These are phyloP conservation scores for Colletotrichum lentis DNA, from an alignment of 2,329 filamentous ascomycete genomes.

Conservation along the genomic window DNA sequence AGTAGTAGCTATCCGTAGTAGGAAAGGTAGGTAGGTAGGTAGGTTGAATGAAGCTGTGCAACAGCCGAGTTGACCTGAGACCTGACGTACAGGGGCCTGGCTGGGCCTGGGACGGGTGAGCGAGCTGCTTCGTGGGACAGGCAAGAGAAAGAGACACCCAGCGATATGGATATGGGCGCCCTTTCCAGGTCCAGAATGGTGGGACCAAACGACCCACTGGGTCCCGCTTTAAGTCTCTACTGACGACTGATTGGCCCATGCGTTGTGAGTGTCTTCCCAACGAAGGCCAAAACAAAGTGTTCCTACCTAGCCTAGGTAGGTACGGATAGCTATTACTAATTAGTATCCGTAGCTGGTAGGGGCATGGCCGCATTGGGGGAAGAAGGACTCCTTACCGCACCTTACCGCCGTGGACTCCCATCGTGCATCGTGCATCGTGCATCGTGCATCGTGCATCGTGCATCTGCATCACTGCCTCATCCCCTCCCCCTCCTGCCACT, in stretches of 20 bases:
- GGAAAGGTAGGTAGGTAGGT: too few species aligned
- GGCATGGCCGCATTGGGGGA: too few species aligned
- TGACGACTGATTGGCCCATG: neutral
- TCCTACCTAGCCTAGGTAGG: too few species aligned
- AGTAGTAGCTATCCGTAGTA: too few species aligned
- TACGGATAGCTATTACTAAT: too few species aligned
- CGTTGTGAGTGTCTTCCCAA: neutral
- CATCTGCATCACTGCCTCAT: neutral
- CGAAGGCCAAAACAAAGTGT: neutral
- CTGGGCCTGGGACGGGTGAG: too few species aligned
- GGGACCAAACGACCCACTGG: neutral
- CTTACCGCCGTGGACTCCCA: neutral
- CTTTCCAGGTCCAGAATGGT: slow-evolving; percentile 9
- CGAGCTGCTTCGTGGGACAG: neutral
- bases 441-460: neutral
- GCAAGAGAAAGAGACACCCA: neutral
- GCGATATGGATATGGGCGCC: neutral
- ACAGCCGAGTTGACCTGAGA: too few species aligned
- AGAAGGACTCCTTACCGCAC: neutral
- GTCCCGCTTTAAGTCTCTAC: neutral
- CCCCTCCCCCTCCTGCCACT: neutral
- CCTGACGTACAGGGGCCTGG: too few species aligned
- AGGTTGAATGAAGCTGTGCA: too few species aligned
- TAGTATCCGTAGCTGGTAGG: too few species aligned
- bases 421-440: too few species aligned